Base-by-base conservation (phyloP, 129 eudicot genomes). In the Lactuca saligna region DNA sequence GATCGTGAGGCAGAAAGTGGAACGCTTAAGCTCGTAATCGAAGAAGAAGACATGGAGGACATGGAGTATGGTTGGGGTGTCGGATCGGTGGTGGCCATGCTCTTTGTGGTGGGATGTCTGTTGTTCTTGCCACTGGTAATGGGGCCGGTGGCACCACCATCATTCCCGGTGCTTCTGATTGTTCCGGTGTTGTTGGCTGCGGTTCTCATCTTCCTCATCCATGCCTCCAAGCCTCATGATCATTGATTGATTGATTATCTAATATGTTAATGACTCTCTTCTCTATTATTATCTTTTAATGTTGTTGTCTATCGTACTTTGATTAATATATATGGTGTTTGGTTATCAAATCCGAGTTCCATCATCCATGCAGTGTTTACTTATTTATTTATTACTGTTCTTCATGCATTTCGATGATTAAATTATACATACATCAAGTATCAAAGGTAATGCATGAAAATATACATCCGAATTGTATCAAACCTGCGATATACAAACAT, bases 91-190 rank as follows among this genome's bases (percentile, higher is more conserved):
- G 62, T 74, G 29, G 69, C 78, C 3, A 77, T 83, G 81, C 25
- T 80, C 20, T 48, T 61, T 29, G 70, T 83, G 54, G 78, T 68
- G 4, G 66, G 51, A 0, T 75, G 78, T 12, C 2, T 83, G 46
- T 0, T 86, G n/a, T 71, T 83, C 60, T 8, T 86, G 17, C 88
- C 88, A 5, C 31, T 81, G 4, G 83, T 61, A 4, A 80, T 86
- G 76, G 84, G 75, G 7, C 69, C 84, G n/a, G 67, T 83, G 48
- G 77, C 38, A 4, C 82, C 91, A 1, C 89, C 89, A 0, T 78
- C 91, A 1, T 2, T 61, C 2, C 58, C 31, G 12, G 14, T 80
- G 71, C 39, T 83, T 33, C 57, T 75, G 32, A 8, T 78, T 8
- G 20, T 86, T 55, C 88, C 92, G 14, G 66, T 81, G 60, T 0